phyloP scores from a whole-genome alignment of 257 asterid genomes.

The Fraxinus pennsylvanica region DNA sequence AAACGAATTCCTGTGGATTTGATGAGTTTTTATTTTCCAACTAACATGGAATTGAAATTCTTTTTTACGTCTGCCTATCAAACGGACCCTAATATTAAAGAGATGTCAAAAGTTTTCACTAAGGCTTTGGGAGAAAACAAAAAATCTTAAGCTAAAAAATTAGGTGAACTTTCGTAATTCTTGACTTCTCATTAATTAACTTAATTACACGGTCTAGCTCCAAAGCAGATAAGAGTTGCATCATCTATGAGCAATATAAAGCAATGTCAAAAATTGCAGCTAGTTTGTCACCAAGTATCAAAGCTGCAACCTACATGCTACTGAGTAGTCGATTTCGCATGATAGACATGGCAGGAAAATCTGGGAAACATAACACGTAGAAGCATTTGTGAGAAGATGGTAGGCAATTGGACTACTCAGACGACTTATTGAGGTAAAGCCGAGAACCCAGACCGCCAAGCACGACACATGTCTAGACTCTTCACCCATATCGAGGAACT shows the following conservation, averaged over 20 bases:
- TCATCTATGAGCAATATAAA: constrained; percentile 48
- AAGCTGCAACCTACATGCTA: constrained; percentile 76
- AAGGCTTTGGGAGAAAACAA: no score
- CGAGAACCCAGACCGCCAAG: constrained; percentile 78
- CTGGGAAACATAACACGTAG: constrained; percentile 78
- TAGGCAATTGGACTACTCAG: constrained; percentile 56
- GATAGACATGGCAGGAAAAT: constrained; percentile 32
- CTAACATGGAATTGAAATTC: no score
- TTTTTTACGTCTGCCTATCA: no score
- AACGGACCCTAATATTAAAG: no score
- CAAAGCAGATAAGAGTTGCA: constrained; percentile 23
- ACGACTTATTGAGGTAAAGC: constrained; percentile 59
- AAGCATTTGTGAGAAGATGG: constrained; percentile 97
- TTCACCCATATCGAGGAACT: no score
- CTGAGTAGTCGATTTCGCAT: no score
- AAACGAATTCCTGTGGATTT: no score
- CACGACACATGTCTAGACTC: no score
- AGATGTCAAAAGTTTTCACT: no score
- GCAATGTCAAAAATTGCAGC: constrained; percentile 16
- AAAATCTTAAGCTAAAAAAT: no score
- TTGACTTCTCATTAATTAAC: neutral
- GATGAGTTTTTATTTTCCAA: no score
- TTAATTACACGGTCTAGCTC: constrained; percentile 31
- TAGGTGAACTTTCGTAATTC: neutral
- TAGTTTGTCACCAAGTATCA: constrained; percentile 67